Percentiles rank a stretch among this genome's conserved stretches.
phyloP scores from a whole-genome alignment of 768 basidiomycete genomes.

The Collybia mongolica region DNA sequence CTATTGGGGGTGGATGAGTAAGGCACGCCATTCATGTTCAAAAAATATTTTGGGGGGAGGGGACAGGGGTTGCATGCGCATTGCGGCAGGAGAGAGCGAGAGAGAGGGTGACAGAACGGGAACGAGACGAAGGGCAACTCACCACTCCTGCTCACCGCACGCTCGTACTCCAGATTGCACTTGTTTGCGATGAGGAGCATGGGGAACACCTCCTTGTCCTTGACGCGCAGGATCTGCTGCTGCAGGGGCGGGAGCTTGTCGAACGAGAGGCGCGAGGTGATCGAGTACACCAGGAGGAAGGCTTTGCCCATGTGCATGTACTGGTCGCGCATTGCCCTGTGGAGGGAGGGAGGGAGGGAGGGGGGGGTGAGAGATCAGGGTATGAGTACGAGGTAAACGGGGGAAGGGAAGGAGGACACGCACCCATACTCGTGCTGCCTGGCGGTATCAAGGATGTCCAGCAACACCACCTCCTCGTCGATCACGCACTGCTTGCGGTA shows the following conservation, averaged over 20 bases:
- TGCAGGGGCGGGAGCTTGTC: slow-evolving; percentile 96
- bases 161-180: slow-evolving; percentile 92
- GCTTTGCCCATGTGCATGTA: slow-evolving; percentile 99
- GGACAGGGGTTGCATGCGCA: too few species aligned
- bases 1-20: too few species aligned
- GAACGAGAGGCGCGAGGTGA: slow-evolving; percentile 94
- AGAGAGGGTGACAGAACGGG: too few species aligned
- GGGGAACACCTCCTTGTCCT: slow-evolving; percentile 94
- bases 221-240: slow-evolving; percentile 93
- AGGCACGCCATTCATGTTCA: too few species aligned
- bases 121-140: slow-evolving; percentile 7
- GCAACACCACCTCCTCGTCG: background rate
- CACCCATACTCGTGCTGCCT: too few species aligned
- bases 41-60: too few species aligned
- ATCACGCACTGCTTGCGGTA: slow-evolving; percentile 38
- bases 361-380: too few species aligned
- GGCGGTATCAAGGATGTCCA: background rate
- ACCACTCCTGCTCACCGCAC: slow-evolving; percentile 96
- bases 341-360: too few species aligned
- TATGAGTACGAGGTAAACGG: too few species aligned
- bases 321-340: slow-evolving; percentile 97
- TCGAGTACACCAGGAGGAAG: slow-evolving; percentile 96
- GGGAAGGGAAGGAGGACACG: background rate
- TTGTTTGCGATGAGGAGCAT: slow-evolving; percentile 98
- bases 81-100: too few species aligned